Evolutionary conservation across 179 eudicot genomes (phyloP), one percentile per base, ranked within the genome.

Genomic region (Spinacia oleracea): DNA sequence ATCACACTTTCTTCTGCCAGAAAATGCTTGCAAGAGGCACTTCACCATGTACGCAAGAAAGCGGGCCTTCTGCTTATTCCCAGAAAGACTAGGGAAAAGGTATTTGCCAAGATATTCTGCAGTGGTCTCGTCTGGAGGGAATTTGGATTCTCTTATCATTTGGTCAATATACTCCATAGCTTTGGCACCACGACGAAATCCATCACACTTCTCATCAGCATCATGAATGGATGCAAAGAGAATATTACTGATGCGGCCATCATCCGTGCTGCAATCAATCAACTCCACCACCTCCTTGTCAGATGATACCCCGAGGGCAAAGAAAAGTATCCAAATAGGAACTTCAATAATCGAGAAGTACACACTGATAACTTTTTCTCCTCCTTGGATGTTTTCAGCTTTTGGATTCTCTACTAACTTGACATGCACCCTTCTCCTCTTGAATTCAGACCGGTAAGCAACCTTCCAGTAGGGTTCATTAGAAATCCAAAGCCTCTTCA

Each of bases 41-140:
- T 91, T 93, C 16, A 91, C 96, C 99, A 93, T 93, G 78, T 93
- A 96, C 2, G 86, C 99, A 42, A 96, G 92, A 77, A 90, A 96
- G 2, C 93, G 92, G 51, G 99, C 98, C 85, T 96, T 96, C 73
- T 83, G 89, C 75, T 72, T 84, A n/a, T 62, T 72, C 56, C 93
- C 91, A 25, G 42, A 78, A 18, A 96, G 90, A 56, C 82, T 80
- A 10, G 98, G 93, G 79, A 96, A 96, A 32, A 96, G 84, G 70
- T 82, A 80, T 18, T 35, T 76, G 1, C 43, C 80, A 4, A 96
- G 76, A 74, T 82, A 87, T 32, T 89, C 94, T 35, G 79, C 83
- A 20, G 87, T 78, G 15, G 97, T 76, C 76, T 91, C 97, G 43
- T 62, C 40, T 20, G 98, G 99, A 67, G 99, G 98, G 67, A 83